Percentiles rank a stretch among this genome's conserved stretches.
These are phyloP conservation scores for Phytophthora vignae DNA, from an alignment of 352 stramenopile genomes.

Conservation along the genomic window DNA sequence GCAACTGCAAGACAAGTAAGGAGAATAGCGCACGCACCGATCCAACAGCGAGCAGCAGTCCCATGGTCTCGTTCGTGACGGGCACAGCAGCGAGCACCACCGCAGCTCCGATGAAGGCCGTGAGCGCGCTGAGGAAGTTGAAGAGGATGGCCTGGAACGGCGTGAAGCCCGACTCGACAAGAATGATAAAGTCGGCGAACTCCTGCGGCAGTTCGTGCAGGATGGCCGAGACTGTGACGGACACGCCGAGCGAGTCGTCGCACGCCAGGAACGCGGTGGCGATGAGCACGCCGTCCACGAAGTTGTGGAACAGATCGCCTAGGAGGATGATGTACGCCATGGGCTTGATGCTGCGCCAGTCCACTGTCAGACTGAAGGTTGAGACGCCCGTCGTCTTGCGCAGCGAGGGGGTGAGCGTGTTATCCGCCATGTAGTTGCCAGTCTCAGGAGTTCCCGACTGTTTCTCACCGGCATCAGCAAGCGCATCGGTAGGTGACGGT, in stretches of 20 bases:
- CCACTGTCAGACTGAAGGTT: constrained; percentile 40
- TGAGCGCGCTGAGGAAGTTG: constrained; percentile 87
- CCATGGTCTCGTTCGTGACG: constrained; percentile 69
- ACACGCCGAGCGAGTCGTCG: constrained; percentile 50
- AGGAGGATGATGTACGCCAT: constrained; percentile 80
- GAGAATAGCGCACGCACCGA: constrained; percentile 54
- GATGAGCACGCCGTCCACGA: constrained; percentile 87
- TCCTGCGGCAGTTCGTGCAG: constrained; percentile 91
- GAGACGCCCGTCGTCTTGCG: constrained; percentile 26
- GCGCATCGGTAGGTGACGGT: constrained; percentile 15
- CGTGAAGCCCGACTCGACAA: constrained; percentile 76
- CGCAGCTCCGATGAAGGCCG: constrained; percentile 75
- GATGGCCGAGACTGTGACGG: constrained; percentile 75
- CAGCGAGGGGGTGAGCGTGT: constrained; percentile 3
- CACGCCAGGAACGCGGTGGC: constrained; percentile 63
- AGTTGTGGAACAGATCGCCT: constrained; percentile 92
- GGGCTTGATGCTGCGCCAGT: constrained; percentile 53
- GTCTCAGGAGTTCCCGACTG: constrained; percentile 37
- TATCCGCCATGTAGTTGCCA: constrained; percentile 24
- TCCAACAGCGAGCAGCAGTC: constrained; percentile 75
- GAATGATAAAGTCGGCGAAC: constrained; percentile 87
- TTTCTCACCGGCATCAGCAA: constrained; percentile 20
- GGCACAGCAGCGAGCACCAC: constrained; percentile 65
- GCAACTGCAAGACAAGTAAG: not conserved
- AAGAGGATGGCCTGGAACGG: constrained; percentile 68